These are phyloP conservation scores for Mesembryanthemum crystallinum DNA, from an alignment of 148 eudicot genomes.

Conservation along the genomic window DNA sequence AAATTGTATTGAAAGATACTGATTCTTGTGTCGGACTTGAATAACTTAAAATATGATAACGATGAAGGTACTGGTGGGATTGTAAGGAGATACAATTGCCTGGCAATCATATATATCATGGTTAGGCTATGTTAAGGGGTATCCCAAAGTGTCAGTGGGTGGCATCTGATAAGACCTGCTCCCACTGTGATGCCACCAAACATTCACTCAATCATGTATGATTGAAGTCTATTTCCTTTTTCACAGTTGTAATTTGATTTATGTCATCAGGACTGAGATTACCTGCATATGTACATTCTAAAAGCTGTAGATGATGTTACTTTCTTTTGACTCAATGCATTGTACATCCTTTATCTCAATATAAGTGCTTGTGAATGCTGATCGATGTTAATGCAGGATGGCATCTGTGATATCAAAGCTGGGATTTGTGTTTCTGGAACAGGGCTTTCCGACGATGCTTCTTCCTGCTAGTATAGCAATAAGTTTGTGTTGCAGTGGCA, in stretches of 20 bases:
- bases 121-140: background rate
- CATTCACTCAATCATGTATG: background rate
- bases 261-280: background rate
- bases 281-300: background rate
- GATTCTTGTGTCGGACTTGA: background rate
- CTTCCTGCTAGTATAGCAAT: slow-evolving; percentile 69
- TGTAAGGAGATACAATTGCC: background rate
- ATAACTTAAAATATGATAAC: background rate
- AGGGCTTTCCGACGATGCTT: slow-evolving; percentile 71
- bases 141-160: background rate
- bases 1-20: background rate
- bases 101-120: background rate
- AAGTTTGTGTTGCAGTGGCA: slow-evolving; percentile 81
- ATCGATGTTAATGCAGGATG: slow-evolving; percentile 52
- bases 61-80: background rate
- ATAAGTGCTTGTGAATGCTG: slow-evolving; percentile 12
- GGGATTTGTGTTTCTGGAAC: slow-evolving; percentile 95
- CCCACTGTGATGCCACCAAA: background rate
- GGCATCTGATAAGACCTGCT: background rate
- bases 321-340: background rate
- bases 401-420: slow-evolving; percentile 93
- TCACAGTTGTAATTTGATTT: background rate
- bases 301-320: background rate
- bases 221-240: too few species aligned
- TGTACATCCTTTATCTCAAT: slow-evolving; percentile 7